Conservation (phyloP, 73 alveolate species). For the Tetrahymena borealis region DNA sequence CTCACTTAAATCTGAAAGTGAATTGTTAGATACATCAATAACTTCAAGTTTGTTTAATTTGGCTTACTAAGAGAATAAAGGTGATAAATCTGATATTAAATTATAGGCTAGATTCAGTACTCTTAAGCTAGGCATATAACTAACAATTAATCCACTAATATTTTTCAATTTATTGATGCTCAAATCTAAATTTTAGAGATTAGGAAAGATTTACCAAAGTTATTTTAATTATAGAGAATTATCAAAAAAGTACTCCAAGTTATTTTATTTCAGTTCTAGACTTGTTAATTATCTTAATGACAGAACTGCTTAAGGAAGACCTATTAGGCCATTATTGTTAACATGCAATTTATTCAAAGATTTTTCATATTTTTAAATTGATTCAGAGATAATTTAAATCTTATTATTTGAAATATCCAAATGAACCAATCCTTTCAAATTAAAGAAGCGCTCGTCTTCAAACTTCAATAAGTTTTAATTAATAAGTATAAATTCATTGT, state of each 20-base stretch:
- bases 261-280: slow-evolving; percentile 25
- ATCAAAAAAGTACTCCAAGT: neutral
- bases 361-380: neutral
- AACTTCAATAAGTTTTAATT: slow-evolving; percentile 1
- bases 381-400: neutral
- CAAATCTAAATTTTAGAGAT: neutral
- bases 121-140: neutral
- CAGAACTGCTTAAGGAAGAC: neutral
- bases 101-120: neutral
- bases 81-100: neutral
- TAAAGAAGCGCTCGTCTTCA: slow-evolving; percentile 12
- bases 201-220: neutral
- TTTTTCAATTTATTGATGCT: neutral
- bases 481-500: slow-evolving; percentile 20
- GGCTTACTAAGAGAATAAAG: neutral
- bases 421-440: neutral
- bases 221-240: neutral
- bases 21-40: slow-evolving; percentile 18
- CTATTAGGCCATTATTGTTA: neutral
- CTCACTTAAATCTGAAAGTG: slow-evolving; percentile 12
- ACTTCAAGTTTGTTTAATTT: slow-evolving; percentile 7
- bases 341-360: slow-evolving; percentile 9
- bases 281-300: neutral
- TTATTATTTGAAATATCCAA: slow-evolving; percentile 23
- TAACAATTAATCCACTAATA: neutral